A percentile compares a stretch with the other conserved stretches of the same genome.
Evolutionary conservation across 192 early-diverging fungal genomes (phyloP).

Genomic region (Mortierella hygrophila): DNA sequence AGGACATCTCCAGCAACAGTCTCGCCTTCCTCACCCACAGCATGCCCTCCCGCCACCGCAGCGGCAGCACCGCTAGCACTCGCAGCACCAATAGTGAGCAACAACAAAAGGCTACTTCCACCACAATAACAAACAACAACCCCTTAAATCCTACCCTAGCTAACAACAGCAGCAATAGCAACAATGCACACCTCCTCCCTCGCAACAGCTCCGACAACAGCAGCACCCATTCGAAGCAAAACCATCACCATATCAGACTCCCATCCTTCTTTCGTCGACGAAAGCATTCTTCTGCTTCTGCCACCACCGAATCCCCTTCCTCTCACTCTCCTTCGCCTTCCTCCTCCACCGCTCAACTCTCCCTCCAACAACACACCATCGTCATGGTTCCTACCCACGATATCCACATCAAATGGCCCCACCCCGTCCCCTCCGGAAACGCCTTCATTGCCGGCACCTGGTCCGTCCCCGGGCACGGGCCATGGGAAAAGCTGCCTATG

Average conservation of each 20-base stretch:
- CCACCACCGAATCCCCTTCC: slow-evolving; percentile 4
- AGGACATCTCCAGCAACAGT: background rate
- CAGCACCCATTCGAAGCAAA: slow-evolving; percentile 12
- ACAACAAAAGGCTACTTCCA: background rate
- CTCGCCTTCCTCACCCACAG: background rate
- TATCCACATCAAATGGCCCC: slow-evolving; percentile 46
- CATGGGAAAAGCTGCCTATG: slow-evolving; percentile 52
- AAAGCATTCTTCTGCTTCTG: slow-evolving; percentile 17
- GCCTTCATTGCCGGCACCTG: slow-evolving; percentile 49
- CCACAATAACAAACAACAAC: background rate
- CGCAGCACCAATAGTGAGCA: background rate
- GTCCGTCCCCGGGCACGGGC: slow-evolving; percentile 50
- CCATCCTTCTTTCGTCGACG: slow-evolving; percentile 18
- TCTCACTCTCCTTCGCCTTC: background rate
- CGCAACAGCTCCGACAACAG: slow-evolving; percentile 12
- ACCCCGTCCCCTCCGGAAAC: slow-evolving; percentile 40
- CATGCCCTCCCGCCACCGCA: slow-evolving; percentile 1
- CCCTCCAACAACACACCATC: slow-evolving; percentile 38
- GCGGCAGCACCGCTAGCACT: slow-evolving; percentile 17
- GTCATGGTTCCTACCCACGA: slow-evolving; percentile 46
- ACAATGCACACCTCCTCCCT: background rate
- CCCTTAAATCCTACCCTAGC: slow-evolving; percentile 2
- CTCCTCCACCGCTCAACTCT: background rate
- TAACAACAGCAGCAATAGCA: background rate
- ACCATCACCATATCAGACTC: slow-evolving; percentile 29